phyloP scores from a whole-genome alignment of 257 asterid genomes.

The Plantago ovata region DNA sequence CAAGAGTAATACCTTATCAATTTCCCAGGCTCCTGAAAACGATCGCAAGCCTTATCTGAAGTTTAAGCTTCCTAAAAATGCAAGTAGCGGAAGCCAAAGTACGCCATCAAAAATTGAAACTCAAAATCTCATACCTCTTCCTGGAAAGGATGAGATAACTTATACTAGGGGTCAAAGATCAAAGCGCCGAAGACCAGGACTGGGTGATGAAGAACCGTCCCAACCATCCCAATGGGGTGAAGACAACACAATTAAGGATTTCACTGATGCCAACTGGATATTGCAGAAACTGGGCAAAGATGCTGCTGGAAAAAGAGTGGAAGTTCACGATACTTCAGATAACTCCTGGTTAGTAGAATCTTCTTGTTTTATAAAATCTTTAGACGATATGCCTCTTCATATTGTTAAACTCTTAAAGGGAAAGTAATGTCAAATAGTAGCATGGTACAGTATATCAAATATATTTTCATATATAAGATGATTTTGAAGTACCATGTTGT shows the following conservation, averaged over 20 bases:
- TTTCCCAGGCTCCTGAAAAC: slow-evolving; percentile 32
- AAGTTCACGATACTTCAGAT: slow-evolving; percentile 76
- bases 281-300: slow-evolving; percentile 91
- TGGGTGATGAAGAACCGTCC: slow-evolving; percentile 47
- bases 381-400: neutral
- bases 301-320: slow-evolving; percentile 95
- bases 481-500: too few species aligned
- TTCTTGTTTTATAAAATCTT: neutral
- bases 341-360: slow-evolving; percentile 64
- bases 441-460: too few species aligned
- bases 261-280: slow-evolving; percentile 89
- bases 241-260: slow-evolving; percentile 59
- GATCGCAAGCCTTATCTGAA: slow-evolving; percentile 63
- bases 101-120: slow-evolving; percentile 21
- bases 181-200: slow-evolving; percentile 68
- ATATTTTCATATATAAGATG: too few species aligned
- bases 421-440: too few species aligned
- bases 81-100: slow-evolving; percentile 48
- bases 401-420: too few species aligned
- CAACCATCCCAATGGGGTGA: slow-evolving; percentile 41
- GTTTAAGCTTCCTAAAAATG: slow-evolving; percentile 71
- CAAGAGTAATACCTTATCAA: slow-evolving; percentile 26
- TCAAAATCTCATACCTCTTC: slow-evolving; percentile 34
- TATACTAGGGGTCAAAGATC: slow-evolving; percentile 86
- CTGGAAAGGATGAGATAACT: slow-evolving; percentile 59